phyloP scores from a whole-genome alignment of 2,329 filamentous ascomycete species.

The Alternaria arbusti region DNA sequence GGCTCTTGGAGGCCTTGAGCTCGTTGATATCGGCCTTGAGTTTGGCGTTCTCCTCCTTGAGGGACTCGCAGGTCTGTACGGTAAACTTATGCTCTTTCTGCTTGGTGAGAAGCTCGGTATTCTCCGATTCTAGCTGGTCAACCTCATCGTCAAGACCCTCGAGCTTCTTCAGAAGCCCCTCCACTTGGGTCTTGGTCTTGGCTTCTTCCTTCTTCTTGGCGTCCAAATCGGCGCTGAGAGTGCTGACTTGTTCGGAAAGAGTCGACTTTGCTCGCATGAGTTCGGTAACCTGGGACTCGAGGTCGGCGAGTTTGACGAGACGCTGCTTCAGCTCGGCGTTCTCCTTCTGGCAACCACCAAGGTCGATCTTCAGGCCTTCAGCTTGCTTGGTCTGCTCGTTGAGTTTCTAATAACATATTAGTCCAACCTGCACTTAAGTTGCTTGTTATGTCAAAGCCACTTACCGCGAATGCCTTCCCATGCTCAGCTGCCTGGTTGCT shows the following conservation, averaged over 20 bases:
- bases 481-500: slow-evolving; percentile 28
- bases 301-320: slow-evolving; percentile 16
- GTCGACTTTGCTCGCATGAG: slow-evolving; percentile 9
- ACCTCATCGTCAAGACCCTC: slow-evolving; percentile 15
- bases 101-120: slow-evolving; percentile 17
- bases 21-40: slow-evolving; percentile 8
- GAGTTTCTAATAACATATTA: slow-evolving; percentile 11
- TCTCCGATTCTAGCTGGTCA: slow-evolving; percentile 14
- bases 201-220: slow-evolving; percentile 3
- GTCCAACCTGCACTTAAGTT: neutral
- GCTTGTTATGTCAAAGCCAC: neutral
- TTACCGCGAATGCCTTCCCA: slow-evolving; percentile 26
- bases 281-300: slow-evolving; percentile 14
- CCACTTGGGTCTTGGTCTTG: slow-evolving; percentile 5
- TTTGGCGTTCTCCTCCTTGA: slow-evolving; percentile 6
- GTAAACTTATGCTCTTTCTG: slow-evolving; percentile 8
- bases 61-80: neutral
- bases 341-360: slow-evolving; percentile 18
- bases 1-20: slow-evolving; percentile 3
- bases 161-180: slow-evolving; percentile 11
- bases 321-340: slow-evolving; percentile 22
- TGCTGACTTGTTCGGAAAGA: slow-evolving; percentile 12
- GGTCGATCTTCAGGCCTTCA: slow-evolving; percentile 14
- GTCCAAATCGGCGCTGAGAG: slow-evolving; percentile 16
- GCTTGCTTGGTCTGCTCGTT: slow-evolving; percentile 29